Conservation (phyloP, 345 rosid species). For the Physaria fendleri region DNA sequence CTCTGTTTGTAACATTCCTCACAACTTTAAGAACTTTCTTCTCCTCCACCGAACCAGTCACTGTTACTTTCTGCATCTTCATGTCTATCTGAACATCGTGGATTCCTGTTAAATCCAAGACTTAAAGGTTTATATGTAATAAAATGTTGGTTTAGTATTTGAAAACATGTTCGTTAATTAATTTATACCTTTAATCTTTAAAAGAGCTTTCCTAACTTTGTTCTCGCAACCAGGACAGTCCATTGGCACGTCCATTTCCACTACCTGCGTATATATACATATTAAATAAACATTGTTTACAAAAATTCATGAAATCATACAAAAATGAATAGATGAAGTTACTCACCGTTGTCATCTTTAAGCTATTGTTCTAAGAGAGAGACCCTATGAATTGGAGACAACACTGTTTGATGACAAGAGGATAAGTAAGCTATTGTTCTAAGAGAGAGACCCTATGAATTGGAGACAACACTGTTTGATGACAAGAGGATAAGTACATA, state of each 20-base stretch:
- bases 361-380: neutral
- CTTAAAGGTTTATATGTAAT: neutral
- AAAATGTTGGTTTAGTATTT: neutral
- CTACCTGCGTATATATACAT: conserved; percentile 33
- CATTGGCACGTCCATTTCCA: conserved; percentile 64
- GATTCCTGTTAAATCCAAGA: conserved; percentile 43
- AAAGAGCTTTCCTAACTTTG: conserved; percentile 53
- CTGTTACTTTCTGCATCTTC: conserved; percentile 66
- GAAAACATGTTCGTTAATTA: neutral
- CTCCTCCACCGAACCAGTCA: conserved; percentile 61
- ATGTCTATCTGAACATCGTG: conserved; percentile 55
- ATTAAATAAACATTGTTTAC: neutral
- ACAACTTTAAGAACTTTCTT: conserved; percentile 55
- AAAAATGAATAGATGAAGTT: neutral
- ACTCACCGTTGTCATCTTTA: conserved; percentile 35
- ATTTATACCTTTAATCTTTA: conserved; percentile 52
- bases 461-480: neutral
- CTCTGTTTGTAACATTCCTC: conserved; percentile 44
- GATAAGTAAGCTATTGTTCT: too few relatives aligned
- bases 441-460: neutral
- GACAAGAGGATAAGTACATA: neutral
- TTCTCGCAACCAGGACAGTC: conserved; percentile 68
- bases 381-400: neutral
- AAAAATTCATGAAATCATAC: neutral
- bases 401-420: neutral